phyloP scores from a whole-genome alignment of 306 rosid genomes.

The Quercus berberidifolia region DNA sequence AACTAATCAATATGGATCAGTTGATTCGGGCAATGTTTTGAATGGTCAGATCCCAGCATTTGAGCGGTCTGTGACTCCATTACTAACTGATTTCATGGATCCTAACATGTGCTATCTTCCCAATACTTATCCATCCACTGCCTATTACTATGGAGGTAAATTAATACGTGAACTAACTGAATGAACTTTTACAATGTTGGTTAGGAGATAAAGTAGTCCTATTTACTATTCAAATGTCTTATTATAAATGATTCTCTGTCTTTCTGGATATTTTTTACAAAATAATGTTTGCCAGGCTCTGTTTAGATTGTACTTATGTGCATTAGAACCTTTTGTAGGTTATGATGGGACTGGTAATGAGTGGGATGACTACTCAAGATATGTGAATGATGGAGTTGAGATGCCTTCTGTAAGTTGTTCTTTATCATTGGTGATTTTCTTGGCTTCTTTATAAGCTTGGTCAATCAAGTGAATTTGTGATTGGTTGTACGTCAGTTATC shows the following conservation, averaged over 20 bases:
- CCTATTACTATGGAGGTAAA: slow-evolving; percentile 80
- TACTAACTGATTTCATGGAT: slow-evolving; percentile 64
- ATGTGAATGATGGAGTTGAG: slow-evolving; percentile 75
- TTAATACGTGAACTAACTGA: background rate
- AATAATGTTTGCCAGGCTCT: background rate
- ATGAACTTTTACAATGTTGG: background rate
- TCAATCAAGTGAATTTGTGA: background rate
- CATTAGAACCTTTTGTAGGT: slow-evolving; percentile 30
- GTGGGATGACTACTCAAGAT: slow-evolving; percentile 86
- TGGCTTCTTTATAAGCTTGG: background rate
- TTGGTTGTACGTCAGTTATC: background rate
- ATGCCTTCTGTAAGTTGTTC: slow-evolving; percentile 62
- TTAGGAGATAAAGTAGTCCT: background rate
- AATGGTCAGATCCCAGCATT: slow-evolving; percentile 66
- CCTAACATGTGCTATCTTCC: slow-evolving; percentile 77
- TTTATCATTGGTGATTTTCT: too few species aligned
- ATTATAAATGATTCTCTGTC: background rate
- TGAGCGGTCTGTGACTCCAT: slow-evolving; percentile 79
- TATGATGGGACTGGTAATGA: slow-evolving; percentile 66
- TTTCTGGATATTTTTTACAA: background rate
- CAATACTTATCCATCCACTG: slow-evolving; percentile 63
- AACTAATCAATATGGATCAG: slow-evolving; percentile 65
- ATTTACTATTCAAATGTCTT: background rate
- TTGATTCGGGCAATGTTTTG: slow-evolving; percentile 63
- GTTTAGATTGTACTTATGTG: background rate